Evolutionary conservation across 352 stramenopile species (phyloP), one percentile per base, ranked within the genome.

Genomic region (Phytophthora kernoviae): DNA sequence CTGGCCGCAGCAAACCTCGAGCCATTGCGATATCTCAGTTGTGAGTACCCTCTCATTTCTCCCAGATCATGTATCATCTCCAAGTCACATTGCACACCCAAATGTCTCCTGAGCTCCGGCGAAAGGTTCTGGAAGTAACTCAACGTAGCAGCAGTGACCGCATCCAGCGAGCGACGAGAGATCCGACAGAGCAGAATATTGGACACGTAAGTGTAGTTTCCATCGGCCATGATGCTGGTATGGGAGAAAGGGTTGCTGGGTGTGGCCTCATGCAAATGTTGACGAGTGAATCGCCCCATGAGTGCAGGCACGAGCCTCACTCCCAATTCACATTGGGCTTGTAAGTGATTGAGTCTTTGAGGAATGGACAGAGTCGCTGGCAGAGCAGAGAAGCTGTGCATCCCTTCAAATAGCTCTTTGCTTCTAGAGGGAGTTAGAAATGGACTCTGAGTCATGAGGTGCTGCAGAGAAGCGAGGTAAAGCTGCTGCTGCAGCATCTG

Each of bases 401-500:
- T 65, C 1, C 66, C 70, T 3, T 85, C 75, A 34, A 78, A 87
- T 17, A 89, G 68, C 36, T 89, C 79, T 52, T 77, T 79, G 32
- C 70, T 78, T 26, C 77, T 68, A 11, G 73, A 76, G 2, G 52
- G 52, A n/a, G 62, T 44, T 14, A 83, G 54, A 24, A 89, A 62
- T 30, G 79, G 79, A 32, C 77, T 80, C 57, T 84, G 72, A 2
- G 76, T 68, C 44, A 87, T 68, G 22, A 76, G 55, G 46, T 70
- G 79, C 45, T 89, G 79, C 15, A 89, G 58, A 1, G 79, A 85
- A 22, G 79, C 79, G 14, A 89, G 68, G 47, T 84, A 82, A 32
- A 88, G 65, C 58, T 88, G 79, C 54, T 88, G 79, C 55, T 89
- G 77, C 36, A 80, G 45, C 15, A 86, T 58, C 57, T 87, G 79